A percentile compares a stretch with the other conserved stretches of the same genome.
phyloP scores from a whole-genome alignment of 768 basidiomycete genomes.

The Leccinum olivaceopallidum region DNA sequence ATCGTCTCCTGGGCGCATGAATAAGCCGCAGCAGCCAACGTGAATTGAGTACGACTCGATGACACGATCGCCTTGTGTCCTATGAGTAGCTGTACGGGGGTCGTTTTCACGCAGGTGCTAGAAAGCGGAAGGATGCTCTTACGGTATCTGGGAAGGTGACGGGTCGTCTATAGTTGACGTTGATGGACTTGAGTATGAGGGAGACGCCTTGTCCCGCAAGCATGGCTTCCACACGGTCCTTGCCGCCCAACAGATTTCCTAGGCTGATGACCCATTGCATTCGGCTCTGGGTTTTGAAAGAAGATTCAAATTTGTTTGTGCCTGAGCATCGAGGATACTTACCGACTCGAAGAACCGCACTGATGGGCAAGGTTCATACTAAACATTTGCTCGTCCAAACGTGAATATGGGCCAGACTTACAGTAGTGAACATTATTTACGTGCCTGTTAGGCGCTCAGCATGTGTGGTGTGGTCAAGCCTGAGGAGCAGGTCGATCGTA shows the following conservation, averaged over 20 bases:
- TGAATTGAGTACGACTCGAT: slow-evolving; percentile 45
- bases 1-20: slow-evolving; percentile 62
- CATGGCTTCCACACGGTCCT: slow-evolving; percentile 54
- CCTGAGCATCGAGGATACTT: slow-evolving; percentile 18
- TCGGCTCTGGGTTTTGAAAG: slow-evolving; percentile 48
- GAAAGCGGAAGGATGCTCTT: slow-evolving; percentile 25
- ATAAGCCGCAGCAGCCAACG: slow-evolving; percentile 55
- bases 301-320: not conserved
- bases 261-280: slow-evolving; percentile 66
- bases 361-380: slow-evolving; percentile 24
- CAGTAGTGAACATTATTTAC: slow-evolving; percentile 79
- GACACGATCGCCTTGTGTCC: slow-evolving; percentile 54
- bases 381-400: not conserved
- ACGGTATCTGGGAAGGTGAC: slow-evolving; percentile 80
- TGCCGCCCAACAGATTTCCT: slow-evolving; percentile 60
- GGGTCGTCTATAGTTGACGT: slow-evolving; percentile 65
- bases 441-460: slow-evolving; percentile 46
- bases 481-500: slow-evolving; percentile 25
- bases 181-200: slow-evolving; percentile 71
- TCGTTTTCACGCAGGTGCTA: slow-evolving; percentile 1
- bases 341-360: slow-evolving; percentile 75
- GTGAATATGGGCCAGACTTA: slow-evolving; percentile 29
- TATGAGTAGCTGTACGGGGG: slow-evolving; percentile 51
- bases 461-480: no score
- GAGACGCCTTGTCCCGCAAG: slow-evolving; percentile 65